Evolutionary conservation across 192 early-diverging fungal species (phyloP), one percentile per base, ranked within the genome.

Genomic region (Diversispora eburnea): DNA sequence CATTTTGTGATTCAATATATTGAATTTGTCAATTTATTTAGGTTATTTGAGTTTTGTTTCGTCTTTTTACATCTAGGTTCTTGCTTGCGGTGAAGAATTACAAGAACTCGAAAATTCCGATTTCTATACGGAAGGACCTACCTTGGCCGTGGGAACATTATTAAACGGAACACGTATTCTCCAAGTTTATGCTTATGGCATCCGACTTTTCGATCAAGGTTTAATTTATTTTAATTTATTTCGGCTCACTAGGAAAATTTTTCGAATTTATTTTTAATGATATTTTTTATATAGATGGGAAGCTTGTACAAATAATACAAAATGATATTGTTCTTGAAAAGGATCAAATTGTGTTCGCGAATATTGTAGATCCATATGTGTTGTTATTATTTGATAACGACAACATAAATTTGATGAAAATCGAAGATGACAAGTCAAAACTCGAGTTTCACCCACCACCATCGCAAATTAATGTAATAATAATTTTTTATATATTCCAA

Each of bases 21-120:
- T 19, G 43, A 3, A 19, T 49, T 57, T 42, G 41, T 70, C 61
- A 20, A 49, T 19, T 25, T 12, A 17, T 33, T 5, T 41, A 8
- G 7, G 4, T 67, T 81, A 9, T 55, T 62, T 45, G 15, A 8
- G 45, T 13, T 5, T 55, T 33, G 41, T 54, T 52, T 71, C 10
- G 48, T 15, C 4, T 12, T 39, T 22, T 2, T 41, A 9, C 22
- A 2, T 41, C 64, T 70, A 92, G 91, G 90, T 96, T 19, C 81
- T 99, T 65, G 79, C 82, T 25, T 88, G 91, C 3, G 94, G 93
- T 61, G 90, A 94, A 42, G 94, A 96, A 62, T 77, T 98, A 42
- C 80, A 85, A 22, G 91, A 98, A 81, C 76, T 95, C 60, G 87
- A 88, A 19, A 84, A 85, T 41, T 86, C 84, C 2, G 90, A 87